Conservation (phyloP, 75 land plant genomes). For the Pinus taeda region DNA sequence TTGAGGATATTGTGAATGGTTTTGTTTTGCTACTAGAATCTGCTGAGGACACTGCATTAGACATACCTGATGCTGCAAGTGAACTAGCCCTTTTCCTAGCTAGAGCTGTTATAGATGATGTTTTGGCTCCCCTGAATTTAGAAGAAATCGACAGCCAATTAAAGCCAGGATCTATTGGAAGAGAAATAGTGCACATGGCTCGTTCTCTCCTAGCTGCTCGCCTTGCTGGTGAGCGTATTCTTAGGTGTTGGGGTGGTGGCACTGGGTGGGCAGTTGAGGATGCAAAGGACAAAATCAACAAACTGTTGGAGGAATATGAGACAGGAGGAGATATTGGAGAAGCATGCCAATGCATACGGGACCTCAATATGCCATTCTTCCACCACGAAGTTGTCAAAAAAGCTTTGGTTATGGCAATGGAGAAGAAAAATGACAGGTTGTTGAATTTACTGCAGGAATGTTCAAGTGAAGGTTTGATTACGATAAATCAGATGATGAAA, state of each 20-base stretch:
- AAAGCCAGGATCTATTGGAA: conserved; percentile 61
- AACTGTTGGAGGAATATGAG: conserved; percentile 91
- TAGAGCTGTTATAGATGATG: conserved; percentile 93
- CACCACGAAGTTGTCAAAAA: conserved; percentile 96
- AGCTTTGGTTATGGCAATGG: conserved; percentile 94
- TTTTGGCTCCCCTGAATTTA: conserved; percentile 76
- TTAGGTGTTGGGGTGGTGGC: conserved; percentile 97
- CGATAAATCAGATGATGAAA: conserved; percentile 85
- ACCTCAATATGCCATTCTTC: conserved; percentile 90
- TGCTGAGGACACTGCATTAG: conserved; percentile 93
- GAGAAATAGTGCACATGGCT: conserved; percentile 78
- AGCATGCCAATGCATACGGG: conserved; percentile 93
- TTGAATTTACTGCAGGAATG: conserved; percentile 72
- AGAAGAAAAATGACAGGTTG: conserved; percentile 78
- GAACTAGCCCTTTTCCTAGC: conserved; percentile 89
- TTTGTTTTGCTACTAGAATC: conserved; percentile 79
- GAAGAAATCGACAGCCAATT: conserved; percentile 78
- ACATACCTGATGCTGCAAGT: conserved; percentile 84
- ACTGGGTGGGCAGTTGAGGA: conserved; percentile 94
- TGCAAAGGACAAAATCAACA: conserved; percentile 89
- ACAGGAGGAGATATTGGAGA: conserved; percentile 79
- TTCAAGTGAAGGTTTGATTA: conserved; percentile 84
- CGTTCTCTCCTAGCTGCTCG: conserved; percentile 72
- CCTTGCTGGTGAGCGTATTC: conserved; percentile 92
- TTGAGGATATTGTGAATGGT: conserved; percentile 66